A percentile compares a stretch with the other conserved stretches of the same genome.
phyloP scores from a whole-genome alignment of 169 alveolate genomes.

The Plasmodium gaboni region DNA sequence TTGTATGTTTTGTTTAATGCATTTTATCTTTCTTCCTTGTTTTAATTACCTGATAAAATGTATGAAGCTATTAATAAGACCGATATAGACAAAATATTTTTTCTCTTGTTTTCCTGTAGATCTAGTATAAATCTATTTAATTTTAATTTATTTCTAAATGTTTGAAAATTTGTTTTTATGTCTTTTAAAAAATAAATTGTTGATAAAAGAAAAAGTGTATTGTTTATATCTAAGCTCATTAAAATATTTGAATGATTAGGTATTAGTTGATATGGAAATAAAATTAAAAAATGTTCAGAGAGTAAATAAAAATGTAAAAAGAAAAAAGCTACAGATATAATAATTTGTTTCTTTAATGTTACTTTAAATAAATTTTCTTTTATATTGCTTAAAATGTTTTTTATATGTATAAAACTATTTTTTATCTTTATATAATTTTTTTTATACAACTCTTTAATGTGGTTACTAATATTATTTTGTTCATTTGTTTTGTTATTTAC shows the following conservation, averaged over 20 bases:
- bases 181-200: constrained; percentile 50
- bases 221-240: constrained; percentile 60
- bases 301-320: constrained; percentile 58
- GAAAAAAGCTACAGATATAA: constrained; percentile 51
- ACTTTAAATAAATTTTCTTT: constrained; percentile 8
- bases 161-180: constrained; percentile 16
- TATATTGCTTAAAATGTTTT: background rate
- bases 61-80: constrained; percentile 58
- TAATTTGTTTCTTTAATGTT: constrained; percentile 19
- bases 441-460: constrained; percentile 12
- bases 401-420: constrained; percentile 22
- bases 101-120: constrained; percentile 28
- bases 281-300: constrained; percentile 49
- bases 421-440: background rate
- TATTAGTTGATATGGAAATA: constrained; percentile 62
- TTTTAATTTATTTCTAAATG: constrained; percentile 23
- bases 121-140: constrained; percentile 28
- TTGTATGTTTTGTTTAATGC: background rate
- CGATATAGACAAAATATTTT: constrained; percentile 51
- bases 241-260: constrained; percentile 70
- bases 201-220: constrained; percentile 28
- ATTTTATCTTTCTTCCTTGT: background rate
- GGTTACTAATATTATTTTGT: constrained; percentile 3
- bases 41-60: constrained; percentile 43
- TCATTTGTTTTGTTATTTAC: background rate